Conservation (phyloP, 805 yeast genomes). For the Myxozyma udenii region DNA sequence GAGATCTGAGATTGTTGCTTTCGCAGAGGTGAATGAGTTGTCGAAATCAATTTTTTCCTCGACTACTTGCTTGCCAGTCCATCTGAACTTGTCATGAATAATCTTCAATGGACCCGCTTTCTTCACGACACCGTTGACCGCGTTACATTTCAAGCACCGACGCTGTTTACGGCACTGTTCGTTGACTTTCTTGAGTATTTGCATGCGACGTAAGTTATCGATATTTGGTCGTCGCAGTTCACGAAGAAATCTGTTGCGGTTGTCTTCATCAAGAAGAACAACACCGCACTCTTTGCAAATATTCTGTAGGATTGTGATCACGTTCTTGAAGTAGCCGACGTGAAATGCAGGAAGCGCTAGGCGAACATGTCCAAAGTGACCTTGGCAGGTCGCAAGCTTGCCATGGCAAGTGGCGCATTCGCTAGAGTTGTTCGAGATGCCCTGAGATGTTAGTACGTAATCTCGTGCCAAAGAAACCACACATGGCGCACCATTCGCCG, state of each 20-base stretch:
- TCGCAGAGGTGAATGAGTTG: constrained; percentile 73
- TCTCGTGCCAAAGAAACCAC: too few species aligned
- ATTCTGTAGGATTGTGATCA: constrained; percentile 81
- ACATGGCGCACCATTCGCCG: constrained; percentile 55
- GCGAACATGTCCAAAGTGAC: constrained; percentile 94
- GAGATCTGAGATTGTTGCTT: constrained; percentile 75
- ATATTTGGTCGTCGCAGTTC: constrained; percentile 84
- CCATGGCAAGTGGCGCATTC: constrained; percentile 94
- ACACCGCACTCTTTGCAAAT: constrained; percentile 87
- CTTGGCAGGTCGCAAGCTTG: constrained; percentile 88
- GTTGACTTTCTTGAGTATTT: constrained; percentile 69
- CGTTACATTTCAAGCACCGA: constrained; percentile 81
- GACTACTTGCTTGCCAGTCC: constrained; percentile 86
- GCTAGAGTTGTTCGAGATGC: constrained; percentile 79
- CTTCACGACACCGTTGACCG: constrained; percentile 93
- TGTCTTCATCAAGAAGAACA: constrained; percentile 67
- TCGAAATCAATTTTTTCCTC: constrained; percentile 87
- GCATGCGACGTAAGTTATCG: constrained; percentile 91
- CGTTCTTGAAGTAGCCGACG: constrained; percentile 92
- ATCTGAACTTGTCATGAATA: constrained; percentile 91
- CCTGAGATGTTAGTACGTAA: constrained; percentile 38
- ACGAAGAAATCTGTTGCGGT: constrained; percentile 63
- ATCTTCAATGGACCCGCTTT: constrained; percentile 95
- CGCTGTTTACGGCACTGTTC: constrained; percentile 97
- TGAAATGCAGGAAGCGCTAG: constrained; percentile 95